Conservation (phyloP, 2,329 filamentous ascomycete genomes). For the Apiospora sp. region DNA sequence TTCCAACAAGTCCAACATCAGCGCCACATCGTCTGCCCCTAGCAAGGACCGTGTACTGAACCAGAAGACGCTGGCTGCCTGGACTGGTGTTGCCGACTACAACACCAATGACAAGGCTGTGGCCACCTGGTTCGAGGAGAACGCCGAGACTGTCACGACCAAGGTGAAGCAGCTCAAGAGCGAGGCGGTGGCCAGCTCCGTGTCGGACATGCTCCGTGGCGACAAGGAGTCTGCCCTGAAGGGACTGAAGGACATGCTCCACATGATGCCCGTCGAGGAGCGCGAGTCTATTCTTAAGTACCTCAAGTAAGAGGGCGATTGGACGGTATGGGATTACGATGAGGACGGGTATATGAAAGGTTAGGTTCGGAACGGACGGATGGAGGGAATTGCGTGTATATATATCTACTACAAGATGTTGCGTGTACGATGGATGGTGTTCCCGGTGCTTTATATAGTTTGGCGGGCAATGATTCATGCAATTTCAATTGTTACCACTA, state of each 20-base stretch:
- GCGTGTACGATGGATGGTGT: slow-evolving; percentile 12
- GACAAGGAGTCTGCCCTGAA: slow-evolving; percentile 16
- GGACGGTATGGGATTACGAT: neutral
- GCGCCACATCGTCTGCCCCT: slow-evolving; percentile 44
- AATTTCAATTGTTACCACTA: neutral
- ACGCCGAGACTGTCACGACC: slow-evolving; percentile 80
- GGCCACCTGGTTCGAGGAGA: slow-evolving; percentile 95
- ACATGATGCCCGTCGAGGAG: slow-evolving; percentile 24
- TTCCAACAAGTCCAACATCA: slow-evolving; percentile 44
- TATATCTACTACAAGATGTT: neutral
- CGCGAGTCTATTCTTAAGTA: slow-evolving; percentile 22
- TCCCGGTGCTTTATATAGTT: neutral
- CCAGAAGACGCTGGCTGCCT: slow-evolving; percentile 80
- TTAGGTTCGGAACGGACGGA: neutral
- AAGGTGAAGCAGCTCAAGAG: slow-evolving; percentile 87
- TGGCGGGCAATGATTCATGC: slow-evolving; percentile 7
- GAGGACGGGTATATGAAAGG: neutral
- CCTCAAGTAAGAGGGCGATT: neutral
- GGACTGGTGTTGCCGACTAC: slow-evolving; percentile 82
- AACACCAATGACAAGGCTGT: slow-evolving; percentile 82
- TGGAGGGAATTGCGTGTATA: neutral
- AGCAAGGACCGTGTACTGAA: slow-evolving; percentile 57
- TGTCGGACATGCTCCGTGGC: neutral
- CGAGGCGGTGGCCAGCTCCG: slow-evolving; percentile 58
- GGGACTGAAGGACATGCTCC: slow-evolving; percentile 16